Evolutionary conservation across 1,139 yeast genomes (phyloP).

Genomic region (Suhomyces taliae): DNA sequence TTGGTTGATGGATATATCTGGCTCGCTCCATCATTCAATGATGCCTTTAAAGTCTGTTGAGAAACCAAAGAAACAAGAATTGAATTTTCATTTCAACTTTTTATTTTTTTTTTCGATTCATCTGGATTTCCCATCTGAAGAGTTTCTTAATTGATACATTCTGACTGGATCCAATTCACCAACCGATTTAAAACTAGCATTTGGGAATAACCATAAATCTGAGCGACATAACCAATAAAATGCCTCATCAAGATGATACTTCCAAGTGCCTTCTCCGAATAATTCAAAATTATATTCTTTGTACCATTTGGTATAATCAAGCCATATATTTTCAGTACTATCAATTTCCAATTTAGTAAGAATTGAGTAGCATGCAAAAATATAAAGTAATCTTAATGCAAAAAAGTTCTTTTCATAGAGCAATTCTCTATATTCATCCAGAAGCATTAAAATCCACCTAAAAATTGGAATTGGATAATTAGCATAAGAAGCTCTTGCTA

Average conservation of each 20-base stretch:
- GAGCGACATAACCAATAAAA: slow-evolving; percentile 10
- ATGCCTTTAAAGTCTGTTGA: too few species aligned
- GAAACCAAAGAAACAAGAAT: too few species aligned
- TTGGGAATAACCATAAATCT: slow-evolving; percentile 1
- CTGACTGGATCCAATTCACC: slow-evolving; percentile 5
- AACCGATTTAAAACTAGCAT: background rate
- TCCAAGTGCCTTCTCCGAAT: slow-evolving; percentile 20
- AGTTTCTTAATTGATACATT: background rate
- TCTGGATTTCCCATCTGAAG: background rate
- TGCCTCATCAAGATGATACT: slow-evolving; percentile 14
- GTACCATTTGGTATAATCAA: slow-evolving; percentile 28
- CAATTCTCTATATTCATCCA: slow-evolving; percentile 19
- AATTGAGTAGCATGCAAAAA: slow-evolving; percentile 21
- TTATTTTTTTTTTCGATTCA: too few species aligned
- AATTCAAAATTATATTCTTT: slow-evolving; percentile 12
- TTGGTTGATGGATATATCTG: too few species aligned
- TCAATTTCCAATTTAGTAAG: slow-evolving; percentile 24
- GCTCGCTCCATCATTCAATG: too few species aligned
- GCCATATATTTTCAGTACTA: slow-evolving; percentile 25
- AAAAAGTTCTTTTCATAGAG: slow-evolving; percentile 21
- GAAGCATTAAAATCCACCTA: slow-evolving; percentile 27
- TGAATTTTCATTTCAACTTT: too few species aligned
- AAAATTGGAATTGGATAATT: slow-evolving; percentile 30
- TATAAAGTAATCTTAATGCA: slow-evolving; percentile 27
- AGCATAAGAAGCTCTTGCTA: slow-evolving; percentile 15